Evolutionary conservation across 805 yeast species (phyloP), one percentile per base, ranked within the genome.

Genomic region (Yarrowia hollandica): DNA sequence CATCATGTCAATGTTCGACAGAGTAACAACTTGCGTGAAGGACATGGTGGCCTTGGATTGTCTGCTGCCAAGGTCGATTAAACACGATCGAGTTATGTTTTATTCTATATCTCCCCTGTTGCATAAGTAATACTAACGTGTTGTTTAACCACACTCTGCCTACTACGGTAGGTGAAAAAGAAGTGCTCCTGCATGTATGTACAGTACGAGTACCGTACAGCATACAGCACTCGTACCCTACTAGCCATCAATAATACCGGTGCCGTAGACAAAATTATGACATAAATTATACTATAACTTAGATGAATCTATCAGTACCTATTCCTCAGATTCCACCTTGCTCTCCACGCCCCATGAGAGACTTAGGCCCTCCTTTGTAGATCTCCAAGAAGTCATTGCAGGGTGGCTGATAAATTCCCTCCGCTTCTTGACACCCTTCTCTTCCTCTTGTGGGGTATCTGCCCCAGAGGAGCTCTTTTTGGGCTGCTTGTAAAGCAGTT

Each of bases 401-500:
- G 74, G 72, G 52, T 71, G 74, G 3, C 62, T 64, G 5, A 66
- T 63, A 10, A 60, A 39, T 15, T 66, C 63, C 6, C 70, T 62
- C n/a, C 44, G 31, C 16, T 35, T 52, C 34, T 37, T 35, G 15
- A 14, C 66, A 2, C 33, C 44, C 18, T 48, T 59, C 22, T 64
- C 64, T 14, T 64, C 68, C 10, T 55, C 56, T 15, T 37, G 61
- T 10, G 63, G 38, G 1, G 56, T 61, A 3, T 58, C 64, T 3
- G 57, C 64, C 15, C 59, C 66, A 16, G 61, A 63, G 31, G 56
- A 33, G 1, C 62, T 63, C 25, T 67, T 66, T 15, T 62, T 60
- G 12, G 64, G 41, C 34, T 68, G 79, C 71, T 91, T 83, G 72
- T 88, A 85, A 63, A 92, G 76, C 63, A 92, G 75, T 70, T 88